Base-by-base conservation (phyloP, 2,329 filamentous ascomycete species). In the Drechslera avenae region DNA sequence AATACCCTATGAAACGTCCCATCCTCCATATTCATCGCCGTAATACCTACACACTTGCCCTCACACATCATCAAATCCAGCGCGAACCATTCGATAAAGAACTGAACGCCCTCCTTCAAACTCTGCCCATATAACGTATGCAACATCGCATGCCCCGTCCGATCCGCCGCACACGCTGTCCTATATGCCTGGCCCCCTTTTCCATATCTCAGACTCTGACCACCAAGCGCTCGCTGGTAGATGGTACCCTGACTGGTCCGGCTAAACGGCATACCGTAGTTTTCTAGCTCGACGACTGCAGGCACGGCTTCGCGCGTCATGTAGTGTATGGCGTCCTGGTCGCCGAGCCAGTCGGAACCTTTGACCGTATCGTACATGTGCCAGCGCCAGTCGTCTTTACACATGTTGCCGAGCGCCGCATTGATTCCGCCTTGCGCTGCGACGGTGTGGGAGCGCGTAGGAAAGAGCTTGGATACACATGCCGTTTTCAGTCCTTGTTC, bases 341-440 rank as follows among this genome's bases (percentile, higher is more conserved):
- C 81, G 39, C 81, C 81, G 3, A 83, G 75, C 81, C 81, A 84
- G 66, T 84, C 81, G 7, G 76, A 79, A 12, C 81, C 81, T 69
- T 83, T 83, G 30, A 83, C 80, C 0, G 81, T 83, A 62, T 83
- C 81, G 67, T 83, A 84, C 78, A 83, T 81, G 65, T 84, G 81
- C 81, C 81, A 83, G 50, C 81, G 75, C 79, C 79, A 84, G 57
- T 83, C 80, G 64, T 84, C 81, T 59, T 78, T 71, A 32, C 76
- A 77, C 78, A 81, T 81, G 60, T 82, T 82, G 57, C 80, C 81
- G 13, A 84, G 69, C 3, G 81, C 81, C 8, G 81, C 81, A 66
- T 83, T 83, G 66, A 86, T 86, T 57, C 84, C 84, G 56, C 84
- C 84, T 72, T 87, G 84, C 18, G 84, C 84, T n/a, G 84, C 84